These are phyloP conservation scores for Scheffersomyces amazonensis DNA, from an alignment of 805 yeast genomes.

Conservation along the genomic window DNA sequence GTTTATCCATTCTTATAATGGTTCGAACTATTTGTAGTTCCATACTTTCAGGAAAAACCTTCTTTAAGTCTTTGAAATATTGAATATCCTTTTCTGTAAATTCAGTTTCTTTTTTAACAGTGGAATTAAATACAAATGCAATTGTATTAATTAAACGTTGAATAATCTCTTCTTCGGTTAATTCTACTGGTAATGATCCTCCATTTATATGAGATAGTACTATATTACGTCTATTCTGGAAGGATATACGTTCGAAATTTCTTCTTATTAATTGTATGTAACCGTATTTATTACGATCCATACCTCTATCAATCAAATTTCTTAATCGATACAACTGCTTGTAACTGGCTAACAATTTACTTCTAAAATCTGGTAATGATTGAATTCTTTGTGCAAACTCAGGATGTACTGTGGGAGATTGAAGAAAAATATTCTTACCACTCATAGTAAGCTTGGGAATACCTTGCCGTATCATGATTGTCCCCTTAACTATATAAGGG, in stretches of 20 bases:
- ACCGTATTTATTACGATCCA: background rate
- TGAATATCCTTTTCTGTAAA: conserved; percentile 7
- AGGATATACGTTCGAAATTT: conserved; percentile 18
- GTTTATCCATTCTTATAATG: conserved; percentile 18
- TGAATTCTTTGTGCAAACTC: background rate
- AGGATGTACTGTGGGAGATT: conserved; percentile 7
- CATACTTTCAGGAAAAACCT: conserved; percentile 9
- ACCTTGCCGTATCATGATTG: too few relatives aligned
- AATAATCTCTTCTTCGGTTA: conserved; percentile 12
- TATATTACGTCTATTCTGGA: conserved; percentile 12
- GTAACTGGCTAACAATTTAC: conserved; percentile 19
- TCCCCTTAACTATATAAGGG: too few relatives aligned
- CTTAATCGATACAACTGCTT: conserved; percentile 32
- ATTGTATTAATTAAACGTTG: conserved; percentile 23
- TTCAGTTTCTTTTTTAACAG: conserved; percentile 16
- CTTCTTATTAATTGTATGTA: conserved; percentile 23
- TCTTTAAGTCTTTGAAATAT: conserved; percentile 15
- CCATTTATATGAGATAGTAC: conserved; percentile 7
- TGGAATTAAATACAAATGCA: conserved; percentile 29
- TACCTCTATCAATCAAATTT: conserved; percentile 15
- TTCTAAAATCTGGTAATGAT: conserved; percentile 7
- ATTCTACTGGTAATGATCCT: background rate
- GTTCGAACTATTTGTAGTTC: conserved; percentile 23
- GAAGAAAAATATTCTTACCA: conserved; percentile 5
- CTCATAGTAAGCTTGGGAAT: background rate